These are phyloP conservation scores for Daldinia loculata DNA, from an alignment of 495 filamentous ascomycete genomes.

Conservation along the genomic window DNA sequence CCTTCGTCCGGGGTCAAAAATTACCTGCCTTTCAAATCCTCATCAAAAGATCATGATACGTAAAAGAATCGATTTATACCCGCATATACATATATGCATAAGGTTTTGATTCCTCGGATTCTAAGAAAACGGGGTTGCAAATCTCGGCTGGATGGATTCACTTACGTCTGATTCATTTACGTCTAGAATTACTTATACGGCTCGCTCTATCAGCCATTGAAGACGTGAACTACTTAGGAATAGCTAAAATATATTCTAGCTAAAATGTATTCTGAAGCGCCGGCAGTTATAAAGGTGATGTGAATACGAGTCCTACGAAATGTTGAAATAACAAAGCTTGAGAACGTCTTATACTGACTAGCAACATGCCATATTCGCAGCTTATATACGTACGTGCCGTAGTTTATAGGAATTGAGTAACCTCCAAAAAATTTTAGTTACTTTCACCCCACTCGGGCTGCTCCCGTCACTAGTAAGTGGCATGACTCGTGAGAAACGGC, in stretches of 20 bases:
- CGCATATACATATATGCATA: background rate
- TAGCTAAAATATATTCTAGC: slow-evolving; percentile 6
- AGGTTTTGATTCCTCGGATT: slow-evolving; percentile 14
- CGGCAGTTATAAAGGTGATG: slow-evolving; percentile 21
- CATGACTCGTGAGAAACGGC: background rate
- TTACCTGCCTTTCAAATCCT: background rate
- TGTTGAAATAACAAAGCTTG: background rate
- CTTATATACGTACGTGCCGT: background rate
- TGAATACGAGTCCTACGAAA: background rate
- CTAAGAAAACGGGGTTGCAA: background rate
- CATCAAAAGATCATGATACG: background rate
- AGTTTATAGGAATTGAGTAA: background rate
- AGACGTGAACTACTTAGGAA: background rate
- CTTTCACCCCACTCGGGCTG: background rate
- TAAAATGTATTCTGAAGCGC: background rate
- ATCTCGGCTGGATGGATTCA: slow-evolving; percentile 20
- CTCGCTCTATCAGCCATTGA: slow-evolving; percentile 12
- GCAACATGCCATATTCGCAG: background rate
- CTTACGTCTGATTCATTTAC: background rate
- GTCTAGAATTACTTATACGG: background rate
- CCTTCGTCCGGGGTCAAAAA: background rate
- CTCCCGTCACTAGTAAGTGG: background rate
- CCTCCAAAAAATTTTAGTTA: slow-evolving; percentile 9
- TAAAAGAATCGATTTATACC: background rate
- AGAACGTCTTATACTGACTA: background rate